These are phyloP conservation scores for Zymoseptoria tritici DNA, from an alignment of 2,329 filamentous ascomycete species.

Conservation along the genomic window DNA sequence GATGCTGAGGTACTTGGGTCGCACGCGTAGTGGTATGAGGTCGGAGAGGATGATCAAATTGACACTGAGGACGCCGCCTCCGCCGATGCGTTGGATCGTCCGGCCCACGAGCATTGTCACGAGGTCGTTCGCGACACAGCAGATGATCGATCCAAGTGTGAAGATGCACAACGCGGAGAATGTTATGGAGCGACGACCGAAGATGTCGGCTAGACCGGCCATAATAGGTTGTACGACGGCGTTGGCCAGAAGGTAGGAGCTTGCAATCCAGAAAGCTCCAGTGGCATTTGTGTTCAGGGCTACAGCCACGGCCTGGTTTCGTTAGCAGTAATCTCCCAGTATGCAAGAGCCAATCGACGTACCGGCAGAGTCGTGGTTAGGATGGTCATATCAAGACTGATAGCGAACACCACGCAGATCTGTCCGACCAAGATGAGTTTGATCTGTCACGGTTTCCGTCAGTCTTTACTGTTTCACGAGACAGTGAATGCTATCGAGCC, in stretches of 20 bases:
- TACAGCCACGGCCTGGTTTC: conserved; percentile 26
- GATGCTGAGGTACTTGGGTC: conserved; percentile 19
- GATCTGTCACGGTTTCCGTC: conserved; percentile 22
- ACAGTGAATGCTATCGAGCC: not conserved
- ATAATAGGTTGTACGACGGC: too few species aligned
- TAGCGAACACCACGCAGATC: conserved; percentile 41
- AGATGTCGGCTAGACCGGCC: too few species aligned
- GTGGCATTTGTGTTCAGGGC: conserved; percentile 31
- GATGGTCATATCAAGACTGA: conserved; percentile 44
- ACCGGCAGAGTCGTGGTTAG: conserved; percentile 41
- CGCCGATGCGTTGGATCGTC: conserved; percentile 39
- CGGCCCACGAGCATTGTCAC: too few species aligned
- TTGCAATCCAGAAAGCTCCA: conserved; percentile 44
- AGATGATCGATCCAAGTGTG: too few species aligned
- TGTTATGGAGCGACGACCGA: too few species aligned
- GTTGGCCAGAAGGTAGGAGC: conserved; percentile 2
- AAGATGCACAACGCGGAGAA: too few species aligned
- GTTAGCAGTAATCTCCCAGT: not conserved
- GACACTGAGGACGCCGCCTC: conserved; percentile 38
- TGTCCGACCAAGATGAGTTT: conserved; percentile 37
- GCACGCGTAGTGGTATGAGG: conserved; percentile 26
- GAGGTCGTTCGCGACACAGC: too few species aligned
- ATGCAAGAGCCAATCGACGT: not conserved
- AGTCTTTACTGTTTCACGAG: too few species aligned
- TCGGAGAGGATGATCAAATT: conserved; percentile 39